Evolutionary conservation across 1,284 basidiomycete genomes (phyloP).

Genomic region (Boletus calvinii): DNA sequence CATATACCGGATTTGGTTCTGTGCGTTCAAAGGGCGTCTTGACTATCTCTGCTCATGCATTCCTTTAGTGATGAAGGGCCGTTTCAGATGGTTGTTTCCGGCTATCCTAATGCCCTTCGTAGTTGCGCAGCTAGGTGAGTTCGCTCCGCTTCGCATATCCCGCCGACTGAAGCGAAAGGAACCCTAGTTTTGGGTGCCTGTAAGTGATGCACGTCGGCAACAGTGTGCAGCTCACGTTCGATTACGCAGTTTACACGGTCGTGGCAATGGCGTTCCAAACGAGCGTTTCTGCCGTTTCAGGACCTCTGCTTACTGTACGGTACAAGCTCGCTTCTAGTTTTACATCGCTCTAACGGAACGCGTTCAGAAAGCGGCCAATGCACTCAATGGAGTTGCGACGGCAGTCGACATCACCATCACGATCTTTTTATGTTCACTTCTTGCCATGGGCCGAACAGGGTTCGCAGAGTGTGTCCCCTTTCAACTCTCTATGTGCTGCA

Average conservation of each 20-base stretch:
- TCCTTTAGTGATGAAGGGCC: slow-evolving; percentile 14
- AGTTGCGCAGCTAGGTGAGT: slow-evolving; percentile 21
- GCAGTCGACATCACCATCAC: slow-evolving; percentile 27
- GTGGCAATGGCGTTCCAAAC: slow-evolving; percentile 20
- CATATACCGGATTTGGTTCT: slow-evolving; percentile 29
- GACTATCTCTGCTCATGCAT: neutral
- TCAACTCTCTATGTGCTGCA: neutral
- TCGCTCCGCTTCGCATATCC: neutral
- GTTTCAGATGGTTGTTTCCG: slow-evolving; percentile 22
- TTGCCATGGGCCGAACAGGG: slow-evolving; percentile 25
- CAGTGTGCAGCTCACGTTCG: slow-evolving; percentile 8
- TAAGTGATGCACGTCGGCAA: slow-evolving; percentile 6
- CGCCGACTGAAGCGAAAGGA: slow-evolving; percentile 6
- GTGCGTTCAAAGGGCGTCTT: slow-evolving; percentile 14
- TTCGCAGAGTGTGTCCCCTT: slow-evolving; percentile 19
- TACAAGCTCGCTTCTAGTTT: neutral
- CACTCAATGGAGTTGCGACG: slow-evolving; percentile 15
- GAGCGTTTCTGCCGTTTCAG: slow-evolving; percentile 15
- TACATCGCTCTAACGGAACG: slow-evolving; percentile 9
- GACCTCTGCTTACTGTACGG: slow-evolving; percentile 22
- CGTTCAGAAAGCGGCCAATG: slow-evolving; percentile 17
- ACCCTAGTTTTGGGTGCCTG: slow-evolving; percentile 18
- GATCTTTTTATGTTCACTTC: slow-evolving; percentile 21
- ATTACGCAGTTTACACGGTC: slow-evolving; percentile 19
- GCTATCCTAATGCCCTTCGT: slow-evolving; percentile 21